These are phyloP conservation scores for Iris macrosiphon DNA, from an alignment of 106 monocot genomes.

Conservation along the genomic window DNA sequence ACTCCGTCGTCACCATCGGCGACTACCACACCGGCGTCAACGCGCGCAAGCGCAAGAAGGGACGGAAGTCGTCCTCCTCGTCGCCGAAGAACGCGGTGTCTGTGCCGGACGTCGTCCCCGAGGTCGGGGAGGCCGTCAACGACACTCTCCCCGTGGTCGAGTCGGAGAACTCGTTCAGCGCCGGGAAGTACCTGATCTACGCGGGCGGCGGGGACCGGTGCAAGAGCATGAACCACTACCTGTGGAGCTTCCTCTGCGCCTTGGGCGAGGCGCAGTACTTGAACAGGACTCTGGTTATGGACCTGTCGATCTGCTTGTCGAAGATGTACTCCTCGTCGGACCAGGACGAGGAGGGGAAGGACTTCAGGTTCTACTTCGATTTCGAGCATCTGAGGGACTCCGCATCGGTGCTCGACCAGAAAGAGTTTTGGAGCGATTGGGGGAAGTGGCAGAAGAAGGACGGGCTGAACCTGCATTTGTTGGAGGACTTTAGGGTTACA, in stretches of 20 bases:
- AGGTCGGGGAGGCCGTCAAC: constrained; percentile 66
- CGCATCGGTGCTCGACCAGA: constrained; percentile 69
- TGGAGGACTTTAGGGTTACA: constrained; percentile 64
- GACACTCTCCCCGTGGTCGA: constrained; percentile 63
- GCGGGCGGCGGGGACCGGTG: constrained; percentile 76
- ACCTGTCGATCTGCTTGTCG: constrained; percentile 67
- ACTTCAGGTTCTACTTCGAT: constrained; percentile 88
- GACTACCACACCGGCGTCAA: constrained; percentile 77
- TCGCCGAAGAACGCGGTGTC: constrained; percentile 4
- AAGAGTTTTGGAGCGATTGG: constrained; percentile 84
- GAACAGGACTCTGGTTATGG: constrained; percentile 86
- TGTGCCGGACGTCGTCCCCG: constrained; percentile 21
- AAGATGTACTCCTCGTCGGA: constrained; percentile 44
- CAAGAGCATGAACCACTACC: constrained; percentile 89
- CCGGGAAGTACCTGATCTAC: constrained; percentile 70
- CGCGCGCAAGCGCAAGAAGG: constrained; percentile 53
- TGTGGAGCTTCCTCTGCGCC: constrained; percentile 90
- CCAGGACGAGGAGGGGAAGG: constrained; percentile 84
- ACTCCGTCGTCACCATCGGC: constrained; percentile 46
- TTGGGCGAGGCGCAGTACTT: constrained; percentile 82
- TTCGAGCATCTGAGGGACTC: constrained; percentile 83
- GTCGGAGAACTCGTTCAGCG: constrained; percentile 56
- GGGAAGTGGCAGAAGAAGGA: constrained; percentile 72
- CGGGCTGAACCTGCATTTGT: constrained; percentile 37
- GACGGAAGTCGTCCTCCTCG: constrained; percentile 6